Evolutionary conservation across 768 basidiomycete species (phyloP).

Genomic region (Collybia mongolica): DNA sequence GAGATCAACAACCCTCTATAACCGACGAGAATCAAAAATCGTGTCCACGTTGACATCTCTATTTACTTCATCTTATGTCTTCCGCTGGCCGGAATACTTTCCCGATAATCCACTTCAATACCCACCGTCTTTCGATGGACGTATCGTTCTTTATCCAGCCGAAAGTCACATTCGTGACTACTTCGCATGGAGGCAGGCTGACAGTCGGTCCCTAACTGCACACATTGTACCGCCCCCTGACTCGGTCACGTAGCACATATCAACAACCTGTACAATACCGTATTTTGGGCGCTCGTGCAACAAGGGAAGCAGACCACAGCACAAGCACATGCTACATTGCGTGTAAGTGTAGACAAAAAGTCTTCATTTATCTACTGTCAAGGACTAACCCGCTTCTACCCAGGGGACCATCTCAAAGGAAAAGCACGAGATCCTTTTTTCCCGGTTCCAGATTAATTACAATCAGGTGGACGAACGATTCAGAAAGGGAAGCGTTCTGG

Average conservation of each 20-base stretch:
- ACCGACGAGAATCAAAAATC: conserved; percentile 85
- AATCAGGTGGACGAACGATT: conserved; percentile 69
- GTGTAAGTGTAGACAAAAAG: conserved; percentile 36
- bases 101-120: conserved; percentile 70
- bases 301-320: conserved; percentile 75
- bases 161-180: conserved; percentile 81
- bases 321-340: conserved; percentile 79
- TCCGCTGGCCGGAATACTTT: conserved; percentile 82
- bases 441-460: conserved; percentile 85
- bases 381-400: no score
- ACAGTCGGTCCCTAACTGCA: conserved; percentile 60
- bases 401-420: conserved; percentile 88
- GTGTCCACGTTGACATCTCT: conserved; percentile 78
- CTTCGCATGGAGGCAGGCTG: conserved; percentile 94
- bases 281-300: conserved; percentile 91
- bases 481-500: conserved; percentile 82
- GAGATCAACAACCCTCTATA: conserved; percentile 74
- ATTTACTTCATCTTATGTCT: conserved; percentile 90
- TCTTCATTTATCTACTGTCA: no score
- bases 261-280: conserved; percentile 96
- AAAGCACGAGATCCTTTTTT: conserved; percentile 91
- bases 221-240: background rate
- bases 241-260: conserved; percentile 71
- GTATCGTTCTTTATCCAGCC: conserved; percentile 80
- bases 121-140: conserved; percentile 91